A percentile compares a stretch with the other conserved stretches of the same genome.
These are phyloP conservation scores for Gonapodya prolifera DNA, from an alignment of 192 early-diverging fungal genomes.

Conservation along the genomic window DNA sequence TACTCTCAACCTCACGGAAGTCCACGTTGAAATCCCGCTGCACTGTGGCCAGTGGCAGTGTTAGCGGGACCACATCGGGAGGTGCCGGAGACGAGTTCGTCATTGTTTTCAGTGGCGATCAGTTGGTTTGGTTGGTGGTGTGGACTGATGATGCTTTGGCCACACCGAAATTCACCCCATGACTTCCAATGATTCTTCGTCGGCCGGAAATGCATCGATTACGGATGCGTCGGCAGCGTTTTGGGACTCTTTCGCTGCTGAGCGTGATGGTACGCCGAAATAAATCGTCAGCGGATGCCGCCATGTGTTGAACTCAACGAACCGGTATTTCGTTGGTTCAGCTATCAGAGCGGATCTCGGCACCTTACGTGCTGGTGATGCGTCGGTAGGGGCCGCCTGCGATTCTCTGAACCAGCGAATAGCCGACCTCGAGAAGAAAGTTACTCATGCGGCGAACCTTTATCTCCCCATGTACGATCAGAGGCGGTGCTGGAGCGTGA, in stretches of 20 bases:
- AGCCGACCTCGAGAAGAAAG: not conserved
- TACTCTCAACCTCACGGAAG: not conserved
- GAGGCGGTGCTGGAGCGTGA: conserved; percentile 27
- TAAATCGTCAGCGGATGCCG: not conserved
- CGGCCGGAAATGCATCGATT: not conserved
- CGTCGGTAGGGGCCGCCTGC: not conserved
- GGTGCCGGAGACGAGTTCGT: not conserved
- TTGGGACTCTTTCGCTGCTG: not conserved
- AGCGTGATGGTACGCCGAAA: not conserved
- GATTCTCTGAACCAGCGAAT: not conserved
- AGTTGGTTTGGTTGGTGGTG: not conserved
- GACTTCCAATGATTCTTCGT: no score
- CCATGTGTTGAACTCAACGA: not conserved
- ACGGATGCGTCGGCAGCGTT: not conserved
- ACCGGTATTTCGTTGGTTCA: not conserved
- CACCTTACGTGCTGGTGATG: not conserved
- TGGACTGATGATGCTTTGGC: not conserved
- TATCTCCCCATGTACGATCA: conserved; percentile 60
- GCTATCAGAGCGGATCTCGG: not conserved
- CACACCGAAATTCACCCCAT: not conserved
- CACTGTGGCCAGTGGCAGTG: not conserved
- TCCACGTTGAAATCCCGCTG: not conserved
- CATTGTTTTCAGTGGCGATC: not conserved
- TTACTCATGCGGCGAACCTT: conserved; percentile 21
- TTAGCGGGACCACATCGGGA: not conserved